Percentiles rank a stretch among this genome's conserved stretches.
Evolutionary conservation across 495 filamentous ascomycete species (phyloP).

Genomic region (Lichina pygmaea): DNA sequence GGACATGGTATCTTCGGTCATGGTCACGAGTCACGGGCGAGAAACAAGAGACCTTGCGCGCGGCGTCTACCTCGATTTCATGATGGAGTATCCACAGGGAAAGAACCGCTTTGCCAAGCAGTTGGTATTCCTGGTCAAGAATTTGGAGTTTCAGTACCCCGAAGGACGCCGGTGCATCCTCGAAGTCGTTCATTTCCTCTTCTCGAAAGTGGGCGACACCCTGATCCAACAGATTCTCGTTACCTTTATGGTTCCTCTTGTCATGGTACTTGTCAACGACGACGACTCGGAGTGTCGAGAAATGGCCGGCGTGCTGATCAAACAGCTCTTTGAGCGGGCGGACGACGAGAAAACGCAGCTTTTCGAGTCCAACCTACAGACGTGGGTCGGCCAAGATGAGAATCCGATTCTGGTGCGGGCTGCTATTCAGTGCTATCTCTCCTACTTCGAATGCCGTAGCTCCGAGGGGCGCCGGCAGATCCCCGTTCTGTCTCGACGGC

Average conservation of each 20-base stretch:
- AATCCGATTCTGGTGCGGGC: slow-evolving; percentile 41
- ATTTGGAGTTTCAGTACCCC: slow-evolving; percentile 68
- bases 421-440: slow-evolving; percentile 51
- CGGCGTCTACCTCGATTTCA: slow-evolving; percentile 75
- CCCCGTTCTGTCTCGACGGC: slow-evolving; percentile 11
- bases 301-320: slow-evolving; percentile 54
- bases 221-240: slow-evolving; percentile 56
- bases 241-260: slow-evolving; percentile 62
- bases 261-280: slow-evolving; percentile 69
- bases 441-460: slow-evolving; percentile 51
- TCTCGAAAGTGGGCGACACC: slow-evolving; percentile 56
- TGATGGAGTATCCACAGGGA: slow-evolving; percentile 82
- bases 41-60: slow-evolving; percentile 65
- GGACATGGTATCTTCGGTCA: slow-evolving; percentile 68
- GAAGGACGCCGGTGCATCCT: slow-evolving; percentile 76
- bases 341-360: slow-evolving; percentile 41
- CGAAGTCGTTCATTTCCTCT: slow-evolving; percentile 59
- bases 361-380: slow-evolving; percentile 37
- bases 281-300: slow-evolving; percentile 63
- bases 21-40: slow-evolving; percentile 85
- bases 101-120: slow-evolving; percentile 72
- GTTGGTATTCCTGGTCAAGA: slow-evolving; percentile 63
- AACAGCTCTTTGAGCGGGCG: slow-evolving; percentile 52
- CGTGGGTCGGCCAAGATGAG: slow-evolving; percentile 50
- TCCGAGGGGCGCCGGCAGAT: slow-evolving; percentile 32